Conservation (phyloP, 495 filamentous ascomycete species). For the Penicillium roqueforti region DNA sequence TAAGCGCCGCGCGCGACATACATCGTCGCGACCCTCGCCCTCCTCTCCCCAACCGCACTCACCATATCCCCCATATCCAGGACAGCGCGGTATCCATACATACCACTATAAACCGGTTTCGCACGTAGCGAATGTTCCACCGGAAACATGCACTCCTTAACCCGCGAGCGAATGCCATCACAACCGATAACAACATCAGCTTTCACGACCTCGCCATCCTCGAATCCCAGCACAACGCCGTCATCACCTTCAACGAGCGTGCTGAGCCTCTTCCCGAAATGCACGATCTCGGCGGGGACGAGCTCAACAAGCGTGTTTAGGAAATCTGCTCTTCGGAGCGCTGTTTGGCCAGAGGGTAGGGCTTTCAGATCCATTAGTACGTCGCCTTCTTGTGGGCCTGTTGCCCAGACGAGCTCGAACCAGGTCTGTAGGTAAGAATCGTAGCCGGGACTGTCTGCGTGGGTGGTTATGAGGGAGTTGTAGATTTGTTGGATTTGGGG, state of each 20-base stretch:
- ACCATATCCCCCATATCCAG: constrained; percentile 58
- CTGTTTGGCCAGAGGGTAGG: constrained; percentile 30
- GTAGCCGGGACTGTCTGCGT: constrained; percentile 27
- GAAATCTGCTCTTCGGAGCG: constrained; percentile 53
- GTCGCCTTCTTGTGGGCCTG: constrained; percentile 21
- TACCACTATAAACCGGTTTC: constrained; percentile 37
- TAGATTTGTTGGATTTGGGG: constrained; percentile 35
- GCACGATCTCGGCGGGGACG: constrained; percentile 41
- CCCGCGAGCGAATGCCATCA: constrained; percentile 54
- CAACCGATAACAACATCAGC: constrained; percentile 52
- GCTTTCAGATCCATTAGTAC: constrained; percentile 32
- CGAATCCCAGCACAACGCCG: constrained; percentile 22
- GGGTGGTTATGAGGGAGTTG: constrained; percentile 31
- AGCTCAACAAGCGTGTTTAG: constrained; percentile 55
- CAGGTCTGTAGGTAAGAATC: constrained; percentile 22
- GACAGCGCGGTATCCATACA: constrained; percentile 56
- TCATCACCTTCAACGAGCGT: constrained; percentile 13
- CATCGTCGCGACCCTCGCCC: constrained; percentile 48
- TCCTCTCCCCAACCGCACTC: constrained; percentile 47
- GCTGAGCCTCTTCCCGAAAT: constrained; percentile 30
- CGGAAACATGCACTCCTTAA: constrained; percentile 44
- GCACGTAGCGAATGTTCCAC: constrained; percentile 33
- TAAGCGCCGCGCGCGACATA: constrained; percentile 57
- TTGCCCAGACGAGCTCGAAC: constrained; percentile 29
- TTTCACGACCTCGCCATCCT: constrained; percentile 27